Base-by-base conservation (phyloP, 768 basidiomycete species). In the Cystobasidium tubakii region DNA sequence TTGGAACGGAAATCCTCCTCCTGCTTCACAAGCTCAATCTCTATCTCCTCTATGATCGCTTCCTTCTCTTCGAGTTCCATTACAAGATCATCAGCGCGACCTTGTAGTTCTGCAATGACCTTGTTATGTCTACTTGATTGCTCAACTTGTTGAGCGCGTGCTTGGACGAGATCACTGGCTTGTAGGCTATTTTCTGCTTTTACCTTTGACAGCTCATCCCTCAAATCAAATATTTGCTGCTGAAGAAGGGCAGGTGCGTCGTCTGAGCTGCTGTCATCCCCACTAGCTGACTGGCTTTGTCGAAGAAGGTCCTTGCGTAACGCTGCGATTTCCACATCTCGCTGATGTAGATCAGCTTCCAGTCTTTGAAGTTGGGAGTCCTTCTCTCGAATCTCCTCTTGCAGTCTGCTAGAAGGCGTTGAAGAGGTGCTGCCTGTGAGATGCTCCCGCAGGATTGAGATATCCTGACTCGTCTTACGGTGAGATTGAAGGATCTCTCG, bases 1-100 rank as follows among this genome's bases (percentile, higher is more conserved):
- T 77, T 77, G 12, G 76, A 74, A 19, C 70, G 67, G 34, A 79
- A 79, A 36, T 75, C 77, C 29, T 46, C 62, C 43, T 78, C 77
- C 55, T 77, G 76, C n/a, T 75, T 74, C 31, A 64, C 77, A 15
- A 73, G 57, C 31, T 71, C 65, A 1, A 54, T 57, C 10, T 54
- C 43, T 2, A 62, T 66, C 33, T 34, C 21, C 12, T 77, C 76
- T 31, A 79, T 62, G 54, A 75, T 76, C n/a, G 10, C 36, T 34
- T 79, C 78, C 65, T 72, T 73, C 44, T 78, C 76, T 42, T 78
- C 74, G 12, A 77, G 62, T 21, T 75, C 71, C 29, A 27, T 53
- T 36, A 67, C 33, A 13, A 78, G 73, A 31, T 76, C 76, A 60
- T 75, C 73, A 10, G 57, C 57, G 1, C 73, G 21, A 12, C 10